A percentile compares a stretch with the other conserved stretches of the same genome.
phyloP scores from a whole-genome alignment of 108 stramenopile genomes.

The Fistulifera pelliculosa region DNA sequence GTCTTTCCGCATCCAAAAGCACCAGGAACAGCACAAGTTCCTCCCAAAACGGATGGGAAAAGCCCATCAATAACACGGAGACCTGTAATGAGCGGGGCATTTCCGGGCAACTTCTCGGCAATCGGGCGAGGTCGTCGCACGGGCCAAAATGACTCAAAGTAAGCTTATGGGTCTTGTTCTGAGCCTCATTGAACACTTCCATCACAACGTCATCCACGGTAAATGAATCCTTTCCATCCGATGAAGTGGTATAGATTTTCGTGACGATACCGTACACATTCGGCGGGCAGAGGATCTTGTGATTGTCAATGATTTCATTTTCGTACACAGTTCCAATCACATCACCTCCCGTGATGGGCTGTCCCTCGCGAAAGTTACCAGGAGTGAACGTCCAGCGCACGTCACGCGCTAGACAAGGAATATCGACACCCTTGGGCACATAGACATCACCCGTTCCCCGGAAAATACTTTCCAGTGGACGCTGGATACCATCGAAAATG shows the following conservation, averaged over 20 bases:
- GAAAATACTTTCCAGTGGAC: constrained; percentile 95
- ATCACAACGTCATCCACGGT: constrained; percentile 93
- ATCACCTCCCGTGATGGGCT: constrained; percentile 89
- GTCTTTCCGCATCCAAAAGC: constrained; percentile 99
- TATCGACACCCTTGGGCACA: constrained; percentile 96
- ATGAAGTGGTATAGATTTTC: constrained; percentile 90
- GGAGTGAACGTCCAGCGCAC: constrained; percentile 94
- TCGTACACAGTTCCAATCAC: constrained; percentile 94
- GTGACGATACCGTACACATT: constrained; percentile 95
- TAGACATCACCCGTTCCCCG: constrained; percentile 82
- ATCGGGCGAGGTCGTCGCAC: constrained; percentile 98
- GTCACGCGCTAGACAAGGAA: constrained; percentile 85
- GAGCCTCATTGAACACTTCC: constrained; percentile 93
- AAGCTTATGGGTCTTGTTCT: constrained; percentile 79
- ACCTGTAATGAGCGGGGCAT: constrained; percentile 95
- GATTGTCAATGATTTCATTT: constrained; percentile 95
- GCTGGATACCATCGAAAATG: constrained; percentile 99
- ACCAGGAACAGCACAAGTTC: constrained; percentile 98
- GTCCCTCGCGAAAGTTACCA: constrained; percentile 83
- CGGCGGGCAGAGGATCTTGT: constrained; percentile 97
- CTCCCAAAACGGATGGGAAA: constrained; percentile 98
- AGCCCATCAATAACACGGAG: constrained; percentile 98
- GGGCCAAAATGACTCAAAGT: constrained; percentile 98
- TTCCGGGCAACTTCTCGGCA: constrained; percentile 96
- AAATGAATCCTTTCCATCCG: constrained; percentile 91